Conservation (phyloP, 257 asterid genomes). For the Orobanche coerulescens region DNA sequence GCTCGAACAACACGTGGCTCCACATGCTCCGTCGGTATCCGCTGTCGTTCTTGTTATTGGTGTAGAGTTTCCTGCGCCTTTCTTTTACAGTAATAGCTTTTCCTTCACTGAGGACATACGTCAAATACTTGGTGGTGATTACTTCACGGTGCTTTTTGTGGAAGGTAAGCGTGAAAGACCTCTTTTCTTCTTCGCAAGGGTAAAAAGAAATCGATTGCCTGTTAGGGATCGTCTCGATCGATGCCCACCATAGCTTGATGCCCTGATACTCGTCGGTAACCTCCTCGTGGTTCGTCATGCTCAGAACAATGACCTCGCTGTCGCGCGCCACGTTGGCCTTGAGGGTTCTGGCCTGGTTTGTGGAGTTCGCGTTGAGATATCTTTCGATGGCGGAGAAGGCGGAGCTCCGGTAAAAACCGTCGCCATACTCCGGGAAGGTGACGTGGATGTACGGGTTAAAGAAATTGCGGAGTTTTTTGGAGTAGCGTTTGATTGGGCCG, state of each 20-base stretch:
- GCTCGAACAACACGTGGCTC: slow-evolving; percentile 44
- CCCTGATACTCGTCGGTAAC: slow-evolving; percentile 41
- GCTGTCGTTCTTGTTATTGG: slow-evolving; percentile 36
- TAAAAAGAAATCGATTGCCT: slow-evolving; percentile 33
- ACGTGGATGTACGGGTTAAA: slow-evolving; percentile 35
- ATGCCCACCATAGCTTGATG: slow-evolving; percentile 47
- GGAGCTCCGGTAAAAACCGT: slow-evolving; percentile 33
- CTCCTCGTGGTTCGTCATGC: slow-evolving; percentile 51
- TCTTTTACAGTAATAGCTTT: slow-evolving; percentile 35
- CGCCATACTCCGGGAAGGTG: slow-evolving; percentile 34
- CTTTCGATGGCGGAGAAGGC: slow-evolving; percentile 44
- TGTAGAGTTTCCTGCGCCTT: slow-evolving; percentile 38
- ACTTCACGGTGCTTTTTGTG: slow-evolving; percentile 27
- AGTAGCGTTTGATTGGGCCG: slow-evolving; percentile 20
- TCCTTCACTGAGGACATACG: slow-evolving; percentile 41
- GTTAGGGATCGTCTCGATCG: slow-evolving; percentile 1
- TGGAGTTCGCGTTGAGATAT: slow-evolving; percentile 40
- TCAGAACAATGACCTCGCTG: slow-evolving; percentile 36
- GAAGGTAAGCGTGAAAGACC: slow-evolving; percentile 38
- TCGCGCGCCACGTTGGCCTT: slow-evolving; percentile 34
- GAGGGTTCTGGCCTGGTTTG: slow-evolving; percentile 43
- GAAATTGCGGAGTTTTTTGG: slow-evolving; percentile 14
- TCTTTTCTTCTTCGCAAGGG: slow-evolving; percentile 36
- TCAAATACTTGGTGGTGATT: slow-evolving; percentile 25
- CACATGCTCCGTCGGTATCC: slow-evolving; percentile 28